Evolutionary conservation across 768 basidiomycete genomes (phyloP).

Genomic region (Imleria badia): DNA sequence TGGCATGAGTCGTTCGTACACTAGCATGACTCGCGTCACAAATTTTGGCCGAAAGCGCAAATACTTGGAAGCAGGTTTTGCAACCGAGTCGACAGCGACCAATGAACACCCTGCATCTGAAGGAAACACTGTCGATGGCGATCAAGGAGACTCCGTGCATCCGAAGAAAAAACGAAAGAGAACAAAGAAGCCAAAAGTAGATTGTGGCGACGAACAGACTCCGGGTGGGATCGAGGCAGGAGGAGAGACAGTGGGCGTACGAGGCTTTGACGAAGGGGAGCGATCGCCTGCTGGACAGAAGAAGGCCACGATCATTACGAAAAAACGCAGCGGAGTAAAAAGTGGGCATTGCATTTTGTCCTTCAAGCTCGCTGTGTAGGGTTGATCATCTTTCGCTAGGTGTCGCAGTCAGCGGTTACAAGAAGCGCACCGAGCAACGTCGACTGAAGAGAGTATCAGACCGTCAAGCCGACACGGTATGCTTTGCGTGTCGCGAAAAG

Average conservation of each 20-base stretch:
- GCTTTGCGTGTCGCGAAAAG: slow-evolving; percentile 82
- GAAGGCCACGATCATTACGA: slow-evolving; percentile 31
- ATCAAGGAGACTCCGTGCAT: slow-evolving; percentile 22
- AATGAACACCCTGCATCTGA: slow-evolving; percentile 1
- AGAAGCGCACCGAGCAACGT: slow-evolving; percentile 53
- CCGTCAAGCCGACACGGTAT: slow-evolving; percentile 58
- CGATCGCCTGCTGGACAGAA: slow-evolving; percentile 15
- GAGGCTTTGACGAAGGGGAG: slow-evolving; percentile 22
- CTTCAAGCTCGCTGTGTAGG: not conserved
- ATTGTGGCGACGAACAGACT: slow-evolving; percentile 4
- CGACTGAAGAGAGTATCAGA: slow-evolving; percentile 64
- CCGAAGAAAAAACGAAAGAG: slow-evolving; percentile 63
- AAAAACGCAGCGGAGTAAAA: slow-evolving; percentile 29
- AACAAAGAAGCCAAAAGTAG: slow-evolving; percentile 41
- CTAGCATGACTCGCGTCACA: slow-evolving; percentile 64
- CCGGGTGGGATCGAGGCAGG: slow-evolving; percentile 13
- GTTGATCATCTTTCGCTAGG: slow-evolving; percentile 27
- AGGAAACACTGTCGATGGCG: not conserved
- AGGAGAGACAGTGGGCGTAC: slow-evolving; percentile 12
- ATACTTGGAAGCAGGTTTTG: slow-evolving; percentile 63
- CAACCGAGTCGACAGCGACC: slow-evolving; percentile 6
- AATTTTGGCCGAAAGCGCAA: slow-evolving; percentile 74
- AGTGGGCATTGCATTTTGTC: slow-evolving; percentile 10
- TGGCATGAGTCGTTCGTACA: no score
- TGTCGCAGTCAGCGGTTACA: slow-evolving; percentile 19